Evolutionary conservation across 2,329 filamentous ascomycete species (phyloP).

Genomic region (Lecanicillium sp.): DNA sequence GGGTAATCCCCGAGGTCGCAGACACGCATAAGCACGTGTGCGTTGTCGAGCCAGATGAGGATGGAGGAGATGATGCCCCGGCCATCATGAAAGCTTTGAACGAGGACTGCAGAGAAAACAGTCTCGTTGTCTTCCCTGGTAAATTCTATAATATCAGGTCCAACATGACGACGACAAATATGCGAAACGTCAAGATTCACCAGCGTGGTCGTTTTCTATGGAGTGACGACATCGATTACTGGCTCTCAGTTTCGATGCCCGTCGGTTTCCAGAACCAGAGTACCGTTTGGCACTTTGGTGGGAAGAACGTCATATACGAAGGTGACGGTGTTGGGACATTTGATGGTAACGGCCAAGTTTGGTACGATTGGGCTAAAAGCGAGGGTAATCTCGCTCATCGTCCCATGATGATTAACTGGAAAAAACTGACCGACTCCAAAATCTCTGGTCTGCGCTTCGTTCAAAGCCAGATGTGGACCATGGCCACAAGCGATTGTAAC

Average conservation of each 20-base stretch:
- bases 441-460: slow-evolving; percentile 45
- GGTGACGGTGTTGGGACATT: slow-evolving; percentile 48
- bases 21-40: no score
- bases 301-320: slow-evolving; percentile 42
- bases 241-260: slow-evolving; percentile 43
- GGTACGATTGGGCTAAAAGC: slow-evolving; percentile 47
- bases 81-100: slow-evolving; percentile 28
- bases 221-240: slow-evolving; percentile 43
- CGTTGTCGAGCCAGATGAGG: slow-evolving; percentile 22
- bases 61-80: slow-evolving; percentile 27
- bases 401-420: slow-evolving; percentile 45
- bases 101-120: slow-evolving; percentile 23
- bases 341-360: slow-evolving; percentile 54
- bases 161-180: slow-evolving; percentile 28
- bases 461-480: slow-evolving; percentile 56
- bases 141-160: slow-evolving; percentile 29
- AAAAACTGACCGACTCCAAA: slow-evolving; percentile 40
- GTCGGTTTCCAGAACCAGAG: slow-evolving; percentile 51
- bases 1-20: no score
- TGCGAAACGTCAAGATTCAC: slow-evolving; percentile 39
- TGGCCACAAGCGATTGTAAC: slow-evolving; percentile 45
- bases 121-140: slow-evolving; percentile 28
- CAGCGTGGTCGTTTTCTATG: slow-evolving; percentile 34
- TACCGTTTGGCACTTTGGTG: slow-evolving; percentile 49
- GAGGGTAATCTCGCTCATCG: slow-evolving; percentile 41